phyloP scores from a whole-genome alignment of 306 rosid species.

The Sicyos edulis region DNA sequence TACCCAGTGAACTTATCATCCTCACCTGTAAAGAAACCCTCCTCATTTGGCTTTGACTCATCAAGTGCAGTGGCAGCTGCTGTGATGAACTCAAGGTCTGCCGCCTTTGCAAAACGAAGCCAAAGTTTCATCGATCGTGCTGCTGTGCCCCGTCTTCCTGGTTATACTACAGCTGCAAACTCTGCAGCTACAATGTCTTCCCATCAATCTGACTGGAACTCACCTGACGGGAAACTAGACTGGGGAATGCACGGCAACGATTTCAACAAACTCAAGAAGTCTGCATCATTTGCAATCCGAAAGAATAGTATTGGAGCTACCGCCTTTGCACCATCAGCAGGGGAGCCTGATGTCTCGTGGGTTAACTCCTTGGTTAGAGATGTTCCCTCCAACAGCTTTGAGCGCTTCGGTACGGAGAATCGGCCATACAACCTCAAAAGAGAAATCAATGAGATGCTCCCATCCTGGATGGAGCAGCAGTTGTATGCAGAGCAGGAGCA shows the following conservation, averaged over 20 bases:
- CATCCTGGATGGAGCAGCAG: constrained; percentile 88
- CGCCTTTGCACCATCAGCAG: constrained; percentile 28
- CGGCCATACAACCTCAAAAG: constrained; percentile 50
- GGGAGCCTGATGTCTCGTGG: constrained; percentile 95
- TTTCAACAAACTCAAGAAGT: constrained; percentile 78
- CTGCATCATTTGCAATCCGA: constrained; percentile 87
- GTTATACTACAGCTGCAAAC: constrained; percentile 47
- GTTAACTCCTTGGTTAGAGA: constrained; percentile 81
- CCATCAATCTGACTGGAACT: constrained; percentile 66
- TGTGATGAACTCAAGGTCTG: constrained; percentile 86
- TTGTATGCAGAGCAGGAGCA: constrained; percentile 91
- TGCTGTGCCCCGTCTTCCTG: constrained; percentile 38
- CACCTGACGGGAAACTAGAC: constrained; percentile 73
- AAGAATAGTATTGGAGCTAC: constrained; percentile 34
- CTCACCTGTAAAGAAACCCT: constrained; percentile 65
- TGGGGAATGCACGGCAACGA: constrained; percentile 92
- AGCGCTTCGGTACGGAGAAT: constrained; percentile 37
- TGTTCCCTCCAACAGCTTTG: constrained; percentile 48
- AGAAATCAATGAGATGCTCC: constrained; percentile 48
- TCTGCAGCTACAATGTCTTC: constrained; percentile 54
- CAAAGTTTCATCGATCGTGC: constrained; percentile 94
- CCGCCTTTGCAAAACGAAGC: constrained; percentile 88
- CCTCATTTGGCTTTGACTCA: constrained; percentile 65
- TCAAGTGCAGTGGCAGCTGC: constrained; percentile 85
- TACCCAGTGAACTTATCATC: constrained; percentile 37